Evolutionary conservation across 345 rosid genomes (phyloP).

Genomic region (Aquilaria sinensis): DNA sequence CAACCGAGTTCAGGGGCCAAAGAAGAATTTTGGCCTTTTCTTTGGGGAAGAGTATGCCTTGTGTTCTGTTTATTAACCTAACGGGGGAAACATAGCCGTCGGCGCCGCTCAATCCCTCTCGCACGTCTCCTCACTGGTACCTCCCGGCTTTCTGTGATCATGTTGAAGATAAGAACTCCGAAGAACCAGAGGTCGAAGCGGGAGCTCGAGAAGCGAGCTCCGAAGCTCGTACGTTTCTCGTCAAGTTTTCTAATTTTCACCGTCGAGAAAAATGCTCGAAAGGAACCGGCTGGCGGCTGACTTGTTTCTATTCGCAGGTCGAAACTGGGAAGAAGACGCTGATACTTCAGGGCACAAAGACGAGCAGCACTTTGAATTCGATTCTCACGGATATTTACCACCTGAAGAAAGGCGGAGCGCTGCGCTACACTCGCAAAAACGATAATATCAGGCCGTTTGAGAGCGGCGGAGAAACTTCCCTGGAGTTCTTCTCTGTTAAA

Average conservation of each 20-base stretch:
- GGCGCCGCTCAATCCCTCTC: no score
- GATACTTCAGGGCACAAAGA: conserved; percentile 87
- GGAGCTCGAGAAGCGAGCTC: conserved; percentile 74
- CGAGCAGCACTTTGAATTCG: conserved; percentile 57
- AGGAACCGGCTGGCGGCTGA: conserved; percentile 2
- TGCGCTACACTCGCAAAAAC: conserved; percentile 82
- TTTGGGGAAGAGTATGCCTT: no score
- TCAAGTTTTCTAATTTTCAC: neutral
- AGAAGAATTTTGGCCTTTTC: no score
- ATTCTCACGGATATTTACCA: conserved; percentile 63
- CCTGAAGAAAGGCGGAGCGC: conserved; percentile 66
- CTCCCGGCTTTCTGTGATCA: conserved; percentile 13
- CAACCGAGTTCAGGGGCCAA: no score
- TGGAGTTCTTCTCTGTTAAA: conserved; percentile 89
- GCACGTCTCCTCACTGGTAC: no score
- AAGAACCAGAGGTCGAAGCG: conserved; percentile 47
- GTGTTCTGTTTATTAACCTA: no score
- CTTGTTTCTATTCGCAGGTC: conserved; percentile 38
- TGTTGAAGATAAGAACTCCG: conserved; percentile 56
- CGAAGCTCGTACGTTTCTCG: conserved; percentile 52
- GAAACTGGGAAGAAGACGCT: conserved; percentile 94
- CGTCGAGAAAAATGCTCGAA: neutral
- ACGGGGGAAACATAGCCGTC: no score
- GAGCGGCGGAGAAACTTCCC: conserved; percentile 82
- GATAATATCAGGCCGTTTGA: conserved; percentile 92